Percentiles rank a stretch among this genome's conserved stretches.
These are phyloP conservation scores for Tremellales sp. DNA, from an alignment of 1,284 basidiomycete genomes.

Conservation along the genomic window DNA sequence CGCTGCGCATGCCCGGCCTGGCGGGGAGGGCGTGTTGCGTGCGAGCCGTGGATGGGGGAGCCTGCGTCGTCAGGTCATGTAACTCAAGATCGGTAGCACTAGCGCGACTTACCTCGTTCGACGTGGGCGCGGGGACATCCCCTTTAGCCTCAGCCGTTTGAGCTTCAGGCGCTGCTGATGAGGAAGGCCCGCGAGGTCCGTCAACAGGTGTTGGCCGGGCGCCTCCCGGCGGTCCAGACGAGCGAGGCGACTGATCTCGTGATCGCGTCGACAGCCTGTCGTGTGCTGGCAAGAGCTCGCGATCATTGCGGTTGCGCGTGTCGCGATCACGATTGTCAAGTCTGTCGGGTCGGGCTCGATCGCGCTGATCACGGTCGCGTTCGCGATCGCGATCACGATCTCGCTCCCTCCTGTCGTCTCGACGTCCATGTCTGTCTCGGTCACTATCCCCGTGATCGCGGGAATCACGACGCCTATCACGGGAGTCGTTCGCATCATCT, in stretches of 20 bases:
- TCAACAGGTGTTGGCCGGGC: no score
- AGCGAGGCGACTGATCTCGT: background rate
- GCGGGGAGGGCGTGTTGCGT: conserved; percentile 15
- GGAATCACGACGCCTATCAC: conserved; percentile 25
- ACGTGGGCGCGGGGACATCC: no score
- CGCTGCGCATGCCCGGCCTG: conserved; percentile 3
- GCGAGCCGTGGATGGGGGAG: background rate
- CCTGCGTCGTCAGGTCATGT: background rate
- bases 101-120: background rate
- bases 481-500: background rate
- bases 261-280: conserved; percentile 1
- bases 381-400: conserved; percentile 5
- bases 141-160: no score
- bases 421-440: conserved; percentile 7
- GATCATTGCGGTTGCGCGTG: conserved; percentile 3
- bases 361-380: conserved; percentile 3
- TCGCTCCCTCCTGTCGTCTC: conserved; percentile 2
- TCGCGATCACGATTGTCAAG: conserved; percentile 1
- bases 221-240: no score
- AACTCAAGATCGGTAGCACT: no score
- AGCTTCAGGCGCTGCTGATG: no score
- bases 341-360: background rate
- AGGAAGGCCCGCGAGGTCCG: no score
- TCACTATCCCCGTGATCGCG: conserved; percentile 3
- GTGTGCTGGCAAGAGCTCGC: no score